Percentiles rank a stretch among this genome's conserved stretches.
phyloP scores from a whole-genome alignment of 495 filamentous ascomycete species.

The Immersiella caudata region DNA sequence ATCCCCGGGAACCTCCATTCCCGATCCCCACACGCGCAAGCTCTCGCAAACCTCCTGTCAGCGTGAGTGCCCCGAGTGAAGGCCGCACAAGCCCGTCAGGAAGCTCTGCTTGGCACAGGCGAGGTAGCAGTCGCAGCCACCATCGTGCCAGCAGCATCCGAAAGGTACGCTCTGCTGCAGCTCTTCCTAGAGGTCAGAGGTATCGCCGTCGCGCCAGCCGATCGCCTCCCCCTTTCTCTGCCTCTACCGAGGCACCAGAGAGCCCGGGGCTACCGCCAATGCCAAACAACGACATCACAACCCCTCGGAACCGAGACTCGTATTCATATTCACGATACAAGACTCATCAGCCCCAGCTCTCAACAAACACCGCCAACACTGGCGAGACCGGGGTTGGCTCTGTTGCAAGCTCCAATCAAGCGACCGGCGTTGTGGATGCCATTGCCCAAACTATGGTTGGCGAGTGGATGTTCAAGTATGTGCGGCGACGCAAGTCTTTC shows the following conservation, averaged over 20 bases:
- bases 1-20: slow-evolving; percentile 71
- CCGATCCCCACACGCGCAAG: slow-evolving; percentile 89
- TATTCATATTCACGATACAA: slow-evolving; percentile 41
- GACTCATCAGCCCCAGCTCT: slow-evolving; percentile 54
- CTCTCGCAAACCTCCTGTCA: slow-evolving; percentile 74
- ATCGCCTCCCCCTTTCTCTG: slow-evolving; percentile 67
- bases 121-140: slow-evolving; percentile 44
- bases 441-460: slow-evolving; percentile 99
- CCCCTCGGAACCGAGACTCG: slow-evolving; percentile 51
- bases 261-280: slow-evolving; percentile 75
- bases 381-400: slow-evolving; percentile 55
- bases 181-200: slow-evolving; percentile 57
- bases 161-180: slow-evolving; percentile 80
- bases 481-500: slow-evolving; percentile 89
- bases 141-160: slow-evolving; percentile 65
- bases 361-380: slow-evolving; percentile 59
- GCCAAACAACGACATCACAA: slow-evolving; percentile 71
- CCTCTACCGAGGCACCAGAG: slow-evolving; percentile 65
- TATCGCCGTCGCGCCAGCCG: slow-evolving; percentile 56
- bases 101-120: slow-evolving; percentile 41
- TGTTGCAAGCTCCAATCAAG: slow-evolving; percentile 61
- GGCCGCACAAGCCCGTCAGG: slow-evolving; percentile 77
- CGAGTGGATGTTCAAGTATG: slow-evolving; percentile 99
- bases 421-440: slow-evolving; percentile 89
- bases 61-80: slow-evolving; percentile 68